Percentiles rank a stretch among this genome's conserved stretches.
Evolutionary conservation across 2,329 filamentous ascomycete genomes (phyloP).

Genomic region (Rutstroemia sp.): DNA sequence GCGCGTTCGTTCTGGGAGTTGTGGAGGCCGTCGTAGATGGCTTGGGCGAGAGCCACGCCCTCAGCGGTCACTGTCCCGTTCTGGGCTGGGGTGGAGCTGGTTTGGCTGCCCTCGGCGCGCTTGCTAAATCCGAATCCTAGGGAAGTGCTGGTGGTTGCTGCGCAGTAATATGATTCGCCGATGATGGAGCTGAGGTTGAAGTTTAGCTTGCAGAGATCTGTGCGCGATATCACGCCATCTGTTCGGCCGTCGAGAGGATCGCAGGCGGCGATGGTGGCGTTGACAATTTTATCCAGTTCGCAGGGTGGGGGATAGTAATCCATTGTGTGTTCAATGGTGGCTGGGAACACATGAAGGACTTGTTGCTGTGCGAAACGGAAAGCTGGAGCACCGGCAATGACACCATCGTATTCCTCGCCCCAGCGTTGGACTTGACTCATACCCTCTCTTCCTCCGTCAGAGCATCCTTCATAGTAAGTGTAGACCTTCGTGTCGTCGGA

Average conservation of each 20-base stretch:
- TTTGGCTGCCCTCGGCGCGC: background rate
- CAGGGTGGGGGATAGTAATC: conserved; percentile 38
- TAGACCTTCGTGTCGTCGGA: conserved; percentile 8
- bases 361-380: conserved; percentile 40
- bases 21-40: conserved; percentile 31
- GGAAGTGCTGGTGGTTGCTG: conserved; percentile 19
- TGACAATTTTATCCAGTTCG: conserved; percentile 43
- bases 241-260: conserved; percentile 46
- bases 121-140: background rate
- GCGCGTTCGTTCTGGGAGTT: conserved; percentile 30
- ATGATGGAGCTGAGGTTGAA: conserved; percentile 31
- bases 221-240: conserved; percentile 44
- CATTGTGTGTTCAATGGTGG: conserved; percentile 33
- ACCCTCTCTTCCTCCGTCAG: conserved; percentile 42
- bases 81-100: conserved; percentile 14
- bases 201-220: conserved; percentile 39
- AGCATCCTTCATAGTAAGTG: conserved; percentile 34
- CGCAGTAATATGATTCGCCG: conserved; percentile 39
- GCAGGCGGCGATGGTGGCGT: conserved; percentile 46
- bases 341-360: conserved; percentile 34
- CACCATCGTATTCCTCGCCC: conserved; percentile 37
- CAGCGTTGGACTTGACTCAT: conserved; percentile 37
- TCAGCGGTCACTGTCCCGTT: conserved; percentile 21
- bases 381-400: conserved; percentile 38
- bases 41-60: conserved; percentile 30